Conservation (phyloP, 2,329 filamentous ascomycete species). For the Domatiomyces catenatus region DNA sequence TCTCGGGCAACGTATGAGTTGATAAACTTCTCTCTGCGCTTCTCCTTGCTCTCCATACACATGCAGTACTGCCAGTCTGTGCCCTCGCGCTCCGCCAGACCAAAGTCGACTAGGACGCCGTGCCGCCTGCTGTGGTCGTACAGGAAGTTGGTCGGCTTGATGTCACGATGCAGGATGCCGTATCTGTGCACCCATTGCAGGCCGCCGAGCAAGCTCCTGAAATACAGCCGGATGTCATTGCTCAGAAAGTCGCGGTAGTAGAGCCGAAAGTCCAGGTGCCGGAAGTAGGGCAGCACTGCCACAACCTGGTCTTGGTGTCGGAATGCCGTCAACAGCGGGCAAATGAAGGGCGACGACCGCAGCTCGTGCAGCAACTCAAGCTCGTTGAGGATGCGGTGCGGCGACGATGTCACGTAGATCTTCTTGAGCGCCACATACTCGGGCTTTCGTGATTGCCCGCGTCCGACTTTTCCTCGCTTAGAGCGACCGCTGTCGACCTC, state of each 20-base stretch:
- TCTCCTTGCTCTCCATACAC: slow-evolving; percentile 52
- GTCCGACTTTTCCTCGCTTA: slow-evolving; percentile 34
- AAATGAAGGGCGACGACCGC: slow-evolving; percentile 67
- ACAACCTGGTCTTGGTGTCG: slow-evolving; percentile 87
- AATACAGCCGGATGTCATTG: slow-evolving; percentile 74
- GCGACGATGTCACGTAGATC: slow-evolving; percentile 96
- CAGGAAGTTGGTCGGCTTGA: slow-evolving; percentile 62
- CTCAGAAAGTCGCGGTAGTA: slow-evolving; percentile 88
- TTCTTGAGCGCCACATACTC: slow-evolving; percentile 96
- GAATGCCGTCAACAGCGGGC: slow-evolving; percentile 94
- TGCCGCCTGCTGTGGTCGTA: slow-evolving; percentile 39
- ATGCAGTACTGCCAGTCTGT: slow-evolving; percentile 64
- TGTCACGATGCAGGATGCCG: slow-evolving; percentile 81
- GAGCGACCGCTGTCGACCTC: slow-evolving; percentile 56
- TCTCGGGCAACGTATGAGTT: slow-evolving; percentile 20
- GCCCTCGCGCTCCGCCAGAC: slow-evolving; percentile 65
- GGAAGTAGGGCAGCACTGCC: slow-evolving; percentile 87
- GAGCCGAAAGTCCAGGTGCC: slow-evolving; percentile 76
- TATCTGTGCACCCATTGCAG: slow-evolving; percentile 68
- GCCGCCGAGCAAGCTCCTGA: slow-evolving; percentile 74
- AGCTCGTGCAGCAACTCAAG: slow-evolving; percentile 84
- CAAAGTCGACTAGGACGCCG: slow-evolving; percentile 95
- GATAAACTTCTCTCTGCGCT: slow-evolving; percentile 38
- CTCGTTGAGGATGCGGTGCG: slow-evolving; percentile 85
- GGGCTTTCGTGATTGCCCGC: slow-evolving; percentile 33